Base-by-base conservation (phyloP, 352 stramenopile species). In the Globisporangium radiosum region DNA sequence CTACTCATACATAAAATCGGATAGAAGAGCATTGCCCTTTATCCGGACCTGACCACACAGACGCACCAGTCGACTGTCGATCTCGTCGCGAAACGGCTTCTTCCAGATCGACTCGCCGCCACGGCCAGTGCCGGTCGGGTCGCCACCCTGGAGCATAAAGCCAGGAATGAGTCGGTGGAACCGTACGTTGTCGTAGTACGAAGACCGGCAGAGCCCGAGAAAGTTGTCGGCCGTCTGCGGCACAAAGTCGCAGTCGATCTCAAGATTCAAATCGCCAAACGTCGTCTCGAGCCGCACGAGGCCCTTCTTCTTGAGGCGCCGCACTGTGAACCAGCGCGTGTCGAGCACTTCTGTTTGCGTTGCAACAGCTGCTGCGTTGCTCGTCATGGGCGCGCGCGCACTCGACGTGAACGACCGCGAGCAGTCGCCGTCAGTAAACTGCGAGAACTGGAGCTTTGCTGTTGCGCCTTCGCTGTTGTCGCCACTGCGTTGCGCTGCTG, bases 211-310 rank as follows among this genome's bases (percentile, higher is more conserved):
- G 51, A 99, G 73, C 38, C 92, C 82, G 54, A 99, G 81, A 68
- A 99, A 99, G 63, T 99, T 99, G 72, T 98, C 95, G 10, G 88
- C 79, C 0, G 96, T 99, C 49, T 95, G 78, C 17, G 96, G 96
- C 17, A 96, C 94, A 57, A 99, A 96, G 70, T 99, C 95, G 66
- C 89, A 98, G 74, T 99, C 91, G 42, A 99, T 71, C 64, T 95
- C 94, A 36, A 99, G 57, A 60, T 99, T 97, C 42, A 99, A 86
- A 54, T 96, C 83, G 43, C 97, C 97, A 48, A 96, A 64, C 36
- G 79, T 97, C 6, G 96, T 99, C 59, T 95, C 80, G 17, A 99
- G 75, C 19, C 90, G 85, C n/a, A 98, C 96, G 61, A 98, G 97
- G 3, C 95, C 96, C 74, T 99, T 99, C 73, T 98, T 97, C 69